Evolutionary conservation across 805 yeast genomes (phyloP).

Genomic region (Yamadazyma phyllophila): DNA sequence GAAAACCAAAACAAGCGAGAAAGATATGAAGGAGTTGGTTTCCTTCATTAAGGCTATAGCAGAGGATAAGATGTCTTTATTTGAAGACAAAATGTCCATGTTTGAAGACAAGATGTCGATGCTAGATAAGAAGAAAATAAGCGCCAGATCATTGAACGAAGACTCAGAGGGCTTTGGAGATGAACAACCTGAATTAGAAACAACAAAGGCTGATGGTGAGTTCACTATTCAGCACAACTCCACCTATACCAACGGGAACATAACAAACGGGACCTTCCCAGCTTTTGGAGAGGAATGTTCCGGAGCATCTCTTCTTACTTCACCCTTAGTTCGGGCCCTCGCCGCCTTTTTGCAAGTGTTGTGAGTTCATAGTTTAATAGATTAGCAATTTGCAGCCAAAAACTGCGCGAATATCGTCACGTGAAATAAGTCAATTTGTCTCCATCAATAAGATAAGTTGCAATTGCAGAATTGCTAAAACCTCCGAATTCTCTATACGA

Average conservation of each 20-base stretch:
- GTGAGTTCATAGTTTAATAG: not conserved
- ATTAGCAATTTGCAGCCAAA: slow-evolving; percentile 8
- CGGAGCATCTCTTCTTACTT: not conserved
- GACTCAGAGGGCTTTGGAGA: not conserved
- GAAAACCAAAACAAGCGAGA: not conserved
- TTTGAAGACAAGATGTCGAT: not conserved
- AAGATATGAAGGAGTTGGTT: not conserved
- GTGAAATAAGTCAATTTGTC: slow-evolving; percentile 8
- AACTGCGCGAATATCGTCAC: slow-evolving; percentile 3
- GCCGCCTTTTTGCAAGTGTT: not conserved
- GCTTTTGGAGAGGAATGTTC: not conserved
- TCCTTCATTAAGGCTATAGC: not conserved
- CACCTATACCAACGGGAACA: too few species aligned
- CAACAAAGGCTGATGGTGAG: not conserved
- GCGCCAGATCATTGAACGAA: not conserved
- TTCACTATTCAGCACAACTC: too few species aligned
- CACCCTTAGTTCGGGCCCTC: not conserved
- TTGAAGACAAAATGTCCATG: not conserved
- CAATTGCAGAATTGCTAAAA: not conserved
- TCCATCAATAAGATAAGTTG: not conserved
- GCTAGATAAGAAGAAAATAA: not conserved
- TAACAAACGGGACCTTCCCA: too few species aligned
- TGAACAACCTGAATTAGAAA: not conserved
- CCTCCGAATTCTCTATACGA: not conserved
- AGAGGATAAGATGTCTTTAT: not conserved